Base-by-base conservation (phyloP, 768 basidiomycete genomes). In the Phanerochaete carnosa region DNA sequence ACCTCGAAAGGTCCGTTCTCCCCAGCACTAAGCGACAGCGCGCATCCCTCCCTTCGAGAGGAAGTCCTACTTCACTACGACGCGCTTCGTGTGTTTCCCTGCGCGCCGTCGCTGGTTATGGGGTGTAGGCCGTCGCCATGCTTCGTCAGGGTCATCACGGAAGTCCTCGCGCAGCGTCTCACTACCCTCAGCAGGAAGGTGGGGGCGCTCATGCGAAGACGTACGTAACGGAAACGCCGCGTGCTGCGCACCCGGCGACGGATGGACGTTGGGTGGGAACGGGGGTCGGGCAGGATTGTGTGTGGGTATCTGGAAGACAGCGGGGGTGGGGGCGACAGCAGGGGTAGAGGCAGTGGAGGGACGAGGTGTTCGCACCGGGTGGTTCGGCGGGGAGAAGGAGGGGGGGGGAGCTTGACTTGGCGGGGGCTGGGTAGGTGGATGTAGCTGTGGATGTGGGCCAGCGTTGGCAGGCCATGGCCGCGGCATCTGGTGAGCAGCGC, bases 51-150 rank as follows among this genome's bases (percentile, higher is more conserved):
- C n/a, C 19, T 30, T 52, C 51, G 26, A 26, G 16, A 26, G 39
- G 39, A 23, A 45, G 13, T 23, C 16, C 33, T 60, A 67, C 67
- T 69, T 72, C 55, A 73, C 72, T 19, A 91, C 83, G 33, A 91
- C 85, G 56, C 90, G 82, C 68, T 79, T 80, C 25, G 90, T 92
- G 70, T 92, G 90, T 71, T 92, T 92, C 53, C 90, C 90, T 55
- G 90, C 90, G 59, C 90, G 79, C 58, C 90, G 77, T 25, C 90
- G 83, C 70, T 90, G 89, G 43, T 83, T 81, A 67, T 87, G 85
- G 23, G 90, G 89, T 72, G 85, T 90, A 0, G 89, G 87, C 46
- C 82, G 75, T 30, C 84, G 77, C 89, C 89, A 91, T 28, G 85
- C 76, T 62, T 91, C 88, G 69, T 90, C 89, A 26, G 79, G 69